A percentile compares a stretch with the other conserved stretches of the same genome.
Evolutionary conservation across 2,329 filamentous ascomycete genomes (phyloP).

Genomic region (Aquanectria penicillioides): DNA sequence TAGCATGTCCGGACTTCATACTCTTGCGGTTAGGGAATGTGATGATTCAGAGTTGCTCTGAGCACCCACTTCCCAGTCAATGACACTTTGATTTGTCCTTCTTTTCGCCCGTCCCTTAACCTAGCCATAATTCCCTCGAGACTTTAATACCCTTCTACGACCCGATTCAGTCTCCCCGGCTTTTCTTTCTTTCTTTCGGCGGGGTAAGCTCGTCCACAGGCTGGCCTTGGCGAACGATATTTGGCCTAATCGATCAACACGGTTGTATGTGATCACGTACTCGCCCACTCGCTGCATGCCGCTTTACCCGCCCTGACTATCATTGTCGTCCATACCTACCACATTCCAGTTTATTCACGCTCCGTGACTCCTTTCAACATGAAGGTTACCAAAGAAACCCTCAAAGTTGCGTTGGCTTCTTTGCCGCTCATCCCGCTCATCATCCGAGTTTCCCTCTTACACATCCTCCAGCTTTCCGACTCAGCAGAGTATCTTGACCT

Average conservation of each 20-base stretch:
- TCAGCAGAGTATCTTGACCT: conserved; percentile 82
- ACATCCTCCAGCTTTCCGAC: conserved; percentile 74
- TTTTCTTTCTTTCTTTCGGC: background rate
- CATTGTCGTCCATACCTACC: background rate
- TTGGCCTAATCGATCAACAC: background rate
- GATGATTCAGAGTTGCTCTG: too few relatives aligned
- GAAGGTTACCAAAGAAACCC: conserved; percentile 24
- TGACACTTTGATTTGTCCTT: too few relatives aligned
- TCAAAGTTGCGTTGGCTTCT: conserved; percentile 44
- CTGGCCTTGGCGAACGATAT: conserved; percentile 1
- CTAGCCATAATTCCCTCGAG: too few relatives aligned
- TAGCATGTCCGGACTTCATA: background rate
- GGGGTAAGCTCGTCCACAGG: background rate
- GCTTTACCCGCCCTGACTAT: too few relatives aligned
- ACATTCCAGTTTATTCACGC: too few relatives aligned
- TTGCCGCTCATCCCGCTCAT: conserved; percentile 70
- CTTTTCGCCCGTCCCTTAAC: too few relatives aligned
- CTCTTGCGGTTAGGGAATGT: background rate
- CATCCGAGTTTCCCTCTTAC: conserved; percentile 68
- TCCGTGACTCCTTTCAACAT: too few relatives aligned
- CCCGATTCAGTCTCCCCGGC: too few relatives aligned
- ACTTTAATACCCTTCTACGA: too few relatives aligned
- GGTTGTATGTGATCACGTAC: background rate
- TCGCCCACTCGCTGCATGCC: too few relatives aligned
- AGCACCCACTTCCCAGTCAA: too few relatives aligned